Conservation (phyloP, 495 filamentous ascomycete species). For the Barbatosphaeria neglecta region DNA sequence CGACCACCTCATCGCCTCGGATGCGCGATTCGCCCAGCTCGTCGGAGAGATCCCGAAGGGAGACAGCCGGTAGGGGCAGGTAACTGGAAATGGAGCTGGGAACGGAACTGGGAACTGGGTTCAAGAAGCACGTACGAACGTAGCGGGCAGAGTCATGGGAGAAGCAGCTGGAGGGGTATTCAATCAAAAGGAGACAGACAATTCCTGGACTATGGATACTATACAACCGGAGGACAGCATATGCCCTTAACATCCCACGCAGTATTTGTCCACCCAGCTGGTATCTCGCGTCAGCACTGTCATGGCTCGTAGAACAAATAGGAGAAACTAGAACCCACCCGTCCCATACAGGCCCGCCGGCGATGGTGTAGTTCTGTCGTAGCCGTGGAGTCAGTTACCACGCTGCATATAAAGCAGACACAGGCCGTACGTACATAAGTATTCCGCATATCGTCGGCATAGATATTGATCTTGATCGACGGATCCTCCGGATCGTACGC, state of each 20-base stretch:
- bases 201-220: too few relatives aligned
- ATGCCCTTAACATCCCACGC: constrained; percentile 7
- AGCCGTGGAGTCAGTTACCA: background rate
- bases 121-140: too few relatives aligned
- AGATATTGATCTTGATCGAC: constrained; percentile 41
- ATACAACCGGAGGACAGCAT: background rate
- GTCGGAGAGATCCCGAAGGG: constrained; percentile 15
- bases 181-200: too few relatives aligned
- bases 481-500: constrained; percentile 36
- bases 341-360: constrained; percentile 34
- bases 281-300: constrained; percentile 3
- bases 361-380: constrained; percentile 30
- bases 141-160: too few relatives aligned
- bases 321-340: constrained; percentile 17
- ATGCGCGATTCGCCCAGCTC: constrained; percentile 22
- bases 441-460: constrained; percentile 20
- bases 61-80: too few relatives aligned
- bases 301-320: background rate
- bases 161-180: too few relatives aligned
- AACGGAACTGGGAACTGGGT: too few relatives aligned
- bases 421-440: constrained; percentile 23
- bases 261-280: constrained; percentile 21
- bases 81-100: too few relatives aligned
- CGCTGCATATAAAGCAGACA: background rate
- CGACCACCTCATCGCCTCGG: constrained; percentile 31